Evolutionary conservation across 305 asterid species (phyloP).

Genomic region (Rubia tinctorum): DNA sequence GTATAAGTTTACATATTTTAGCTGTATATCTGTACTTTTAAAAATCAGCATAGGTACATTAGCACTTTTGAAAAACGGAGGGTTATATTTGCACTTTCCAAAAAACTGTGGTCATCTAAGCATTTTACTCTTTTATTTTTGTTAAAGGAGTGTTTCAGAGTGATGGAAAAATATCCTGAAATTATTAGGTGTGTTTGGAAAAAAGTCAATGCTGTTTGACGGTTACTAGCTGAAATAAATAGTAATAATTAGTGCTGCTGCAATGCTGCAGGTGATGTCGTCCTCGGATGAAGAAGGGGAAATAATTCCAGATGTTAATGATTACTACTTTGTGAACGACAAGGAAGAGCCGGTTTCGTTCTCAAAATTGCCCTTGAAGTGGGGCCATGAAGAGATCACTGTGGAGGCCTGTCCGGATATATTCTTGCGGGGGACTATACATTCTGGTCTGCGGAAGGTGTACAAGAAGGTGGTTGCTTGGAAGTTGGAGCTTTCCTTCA

Average conservation of each 20-base stretch:
- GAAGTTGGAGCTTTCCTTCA: constrained; percentile 49
- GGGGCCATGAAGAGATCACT: constrained; percentile 29
- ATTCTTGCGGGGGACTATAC: constrained; percentile 40
- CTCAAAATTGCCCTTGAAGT: constrained; percentile 45
- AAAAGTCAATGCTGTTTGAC: neutral
- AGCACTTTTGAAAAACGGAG: too few species aligned
- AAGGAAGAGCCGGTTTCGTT: constrained; percentile 38
- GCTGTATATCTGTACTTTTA: too few species aligned
- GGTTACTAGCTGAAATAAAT: neutral
- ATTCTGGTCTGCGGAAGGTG: constrained; percentile 35
- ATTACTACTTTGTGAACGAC: constrained; percentile 37
- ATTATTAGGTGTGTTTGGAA: neutral
- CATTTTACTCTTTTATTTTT: too few species aligned
- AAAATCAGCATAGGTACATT: too few species aligned
- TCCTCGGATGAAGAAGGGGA: constrained; percentile 74
- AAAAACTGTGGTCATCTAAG: too few species aligned
- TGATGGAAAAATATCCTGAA: neutral
- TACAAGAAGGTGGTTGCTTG: constrained; percentile 52
- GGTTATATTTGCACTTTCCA: too few species aligned
- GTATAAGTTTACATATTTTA: too few species aligned
- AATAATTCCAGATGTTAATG: constrained; percentile 36
- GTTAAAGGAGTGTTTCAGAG: neutral
- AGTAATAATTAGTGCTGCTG: neutral
- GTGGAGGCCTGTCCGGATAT: constrained; percentile 20
- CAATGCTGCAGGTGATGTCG: constrained; percentile 30